phyloP scores from a whole-genome alignment of 305 asterid species.

The Fraxinus paxiana region DNA sequence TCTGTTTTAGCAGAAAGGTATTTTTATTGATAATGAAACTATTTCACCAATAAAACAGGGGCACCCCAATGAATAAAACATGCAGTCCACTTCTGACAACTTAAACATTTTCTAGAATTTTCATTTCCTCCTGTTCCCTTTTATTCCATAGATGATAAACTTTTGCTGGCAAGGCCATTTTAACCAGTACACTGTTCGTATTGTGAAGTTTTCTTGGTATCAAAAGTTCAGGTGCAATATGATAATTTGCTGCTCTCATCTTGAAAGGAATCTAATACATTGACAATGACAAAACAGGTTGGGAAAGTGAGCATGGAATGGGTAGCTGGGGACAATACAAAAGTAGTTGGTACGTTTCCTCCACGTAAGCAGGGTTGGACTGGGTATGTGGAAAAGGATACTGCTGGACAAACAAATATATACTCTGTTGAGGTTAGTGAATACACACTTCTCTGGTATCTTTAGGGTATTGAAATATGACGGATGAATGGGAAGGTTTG shows the following conservation, averaged over 20 bases:
- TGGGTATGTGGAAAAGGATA: slow-evolving; percentile 95
- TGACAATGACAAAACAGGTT: slow-evolving; percentile 41
- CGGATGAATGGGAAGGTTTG: not conserved
- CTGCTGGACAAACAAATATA: slow-evolving; percentile 93
- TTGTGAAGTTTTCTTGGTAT: not conserved
- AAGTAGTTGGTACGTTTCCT: slow-evolving; percentile 79
- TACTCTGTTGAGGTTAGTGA: slow-evolving; percentile 79
- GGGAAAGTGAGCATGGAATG: slow-evolving; percentile 91
- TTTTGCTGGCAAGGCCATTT: not conserved
- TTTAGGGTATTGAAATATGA: not conserved
- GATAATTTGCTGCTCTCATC: not conserved
- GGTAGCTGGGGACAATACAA: slow-evolving; percentile 79
- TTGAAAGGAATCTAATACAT: slow-evolving; percentile 12
- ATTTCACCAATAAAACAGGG: not conserved
- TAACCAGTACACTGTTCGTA: not conserved
- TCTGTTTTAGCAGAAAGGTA: not conserved
- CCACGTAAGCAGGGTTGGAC: slow-evolving; percentile 73
- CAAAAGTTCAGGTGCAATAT: not conserved
- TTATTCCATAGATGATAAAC: not conserved
- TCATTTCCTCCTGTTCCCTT: not conserved
- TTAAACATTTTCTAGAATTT: not conserved
- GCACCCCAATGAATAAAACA: not conserved
- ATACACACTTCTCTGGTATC: not conserved
- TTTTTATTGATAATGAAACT: not conserved
- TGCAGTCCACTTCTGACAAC: not conserved